phyloP scores from a whole-genome alignment of 1,284 basidiomycete genomes.

The Ganoderma lucidum region DNA sequence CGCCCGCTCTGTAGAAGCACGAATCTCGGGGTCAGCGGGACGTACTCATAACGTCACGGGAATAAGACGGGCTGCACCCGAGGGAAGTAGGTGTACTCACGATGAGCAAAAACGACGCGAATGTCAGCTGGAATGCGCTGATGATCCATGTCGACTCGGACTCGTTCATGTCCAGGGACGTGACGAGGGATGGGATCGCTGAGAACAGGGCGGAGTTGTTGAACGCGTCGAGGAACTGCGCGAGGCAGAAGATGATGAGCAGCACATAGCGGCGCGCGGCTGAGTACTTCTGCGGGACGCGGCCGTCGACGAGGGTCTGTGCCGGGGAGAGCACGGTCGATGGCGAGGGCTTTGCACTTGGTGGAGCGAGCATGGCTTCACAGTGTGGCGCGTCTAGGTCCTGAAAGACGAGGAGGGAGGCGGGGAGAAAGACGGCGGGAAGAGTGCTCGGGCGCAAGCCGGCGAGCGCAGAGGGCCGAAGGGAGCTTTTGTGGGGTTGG shows the following conservation, averaged over 20 bases:
- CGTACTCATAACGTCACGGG: background rate
- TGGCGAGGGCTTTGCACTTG: conserved; percentile 15
- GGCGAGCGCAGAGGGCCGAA: conserved; percentile 9
- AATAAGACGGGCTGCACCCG: too few relatives aligned
- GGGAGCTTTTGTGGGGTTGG: background rate
- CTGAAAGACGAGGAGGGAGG: background rate
- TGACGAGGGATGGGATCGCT: conserved; percentile 48
- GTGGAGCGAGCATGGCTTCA: conserved; percentile 32
- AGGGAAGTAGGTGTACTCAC: conserved; percentile 29
- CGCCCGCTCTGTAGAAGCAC: conserved; percentile 37
- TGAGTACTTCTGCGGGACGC: conserved; percentile 39
- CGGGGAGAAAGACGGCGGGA: background rate
- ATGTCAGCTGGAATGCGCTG: conserved; percentile 44
- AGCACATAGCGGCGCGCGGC: conserved; percentile 41
- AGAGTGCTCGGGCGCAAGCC: conserved; percentile 3
- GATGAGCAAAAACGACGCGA: conserved; percentile 44
- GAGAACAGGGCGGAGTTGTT: conserved; percentile 57
- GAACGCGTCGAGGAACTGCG: conserved; percentile 57
- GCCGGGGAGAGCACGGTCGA: conserved; percentile 34
- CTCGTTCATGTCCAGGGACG: conserved; percentile 38
- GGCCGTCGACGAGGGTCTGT: conserved; percentile 40
- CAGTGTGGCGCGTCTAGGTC: background rate
- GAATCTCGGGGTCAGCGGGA: background rate
- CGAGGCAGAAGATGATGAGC: conserved; percentile 53
- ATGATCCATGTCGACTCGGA: conserved; percentile 44